A percentile compares a stretch with the other conserved stretches of the same genome.
phyloP scores from a whole-genome alignment of 345 rosid species.

The Turritis glabra region DNA sequence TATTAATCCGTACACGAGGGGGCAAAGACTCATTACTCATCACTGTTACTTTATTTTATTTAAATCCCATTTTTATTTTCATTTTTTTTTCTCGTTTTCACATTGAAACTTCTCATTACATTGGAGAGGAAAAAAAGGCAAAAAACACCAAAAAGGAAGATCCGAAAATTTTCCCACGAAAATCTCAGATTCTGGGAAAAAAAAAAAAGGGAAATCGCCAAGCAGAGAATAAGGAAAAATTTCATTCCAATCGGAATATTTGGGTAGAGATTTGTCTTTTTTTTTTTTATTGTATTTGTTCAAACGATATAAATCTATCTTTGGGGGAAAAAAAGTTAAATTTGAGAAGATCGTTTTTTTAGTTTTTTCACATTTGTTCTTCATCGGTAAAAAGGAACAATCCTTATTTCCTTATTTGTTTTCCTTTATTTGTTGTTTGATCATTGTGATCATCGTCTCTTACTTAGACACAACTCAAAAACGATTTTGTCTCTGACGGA shows the following conservation, averaged over 20 bases:
- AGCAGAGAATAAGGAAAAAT: slow-evolving; percentile 35
- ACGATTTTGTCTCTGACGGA: background rate
- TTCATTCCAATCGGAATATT: slow-evolving; percentile 54
- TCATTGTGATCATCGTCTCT: slow-evolving; percentile 40
- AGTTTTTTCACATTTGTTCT: slow-evolving; percentile 20
- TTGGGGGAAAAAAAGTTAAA: slow-evolving; percentile 27
- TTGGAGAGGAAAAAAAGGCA: background rate
- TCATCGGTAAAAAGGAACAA: slow-evolving; percentile 10
- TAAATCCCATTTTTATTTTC: background rate
- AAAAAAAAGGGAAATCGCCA: slow-evolving; percentile 13
- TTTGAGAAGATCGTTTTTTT: slow-evolving; percentile 10
- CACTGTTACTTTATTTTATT: slow-evolving; percentile 24
- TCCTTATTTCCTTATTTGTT: background rate
- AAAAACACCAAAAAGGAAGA: slow-evolving; percentile 30
- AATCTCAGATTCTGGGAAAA: slow-evolving; percentile 41
- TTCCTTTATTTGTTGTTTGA: slow-evolving; percentile 35
- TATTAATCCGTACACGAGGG: slow-evolving; percentile 43
- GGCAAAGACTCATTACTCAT: slow-evolving; percentile 33
- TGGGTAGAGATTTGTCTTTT: slow-evolving; percentile 42
- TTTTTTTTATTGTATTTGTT: slow-evolving; percentile 35
- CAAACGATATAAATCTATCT: slow-evolving; percentile 36
- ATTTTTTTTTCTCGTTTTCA: slow-evolving; percentile 32
- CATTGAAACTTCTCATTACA: slow-evolving; percentile 30
- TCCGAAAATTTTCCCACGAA: slow-evolving; percentile 48
- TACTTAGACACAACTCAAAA: slow-evolving; percentile 4